Percentiles rank a stretch among this genome's conserved stretches.
Conservation (phyloP, 176 grass and related monocot genomes). For the Raddia distichophylla region DNA sequence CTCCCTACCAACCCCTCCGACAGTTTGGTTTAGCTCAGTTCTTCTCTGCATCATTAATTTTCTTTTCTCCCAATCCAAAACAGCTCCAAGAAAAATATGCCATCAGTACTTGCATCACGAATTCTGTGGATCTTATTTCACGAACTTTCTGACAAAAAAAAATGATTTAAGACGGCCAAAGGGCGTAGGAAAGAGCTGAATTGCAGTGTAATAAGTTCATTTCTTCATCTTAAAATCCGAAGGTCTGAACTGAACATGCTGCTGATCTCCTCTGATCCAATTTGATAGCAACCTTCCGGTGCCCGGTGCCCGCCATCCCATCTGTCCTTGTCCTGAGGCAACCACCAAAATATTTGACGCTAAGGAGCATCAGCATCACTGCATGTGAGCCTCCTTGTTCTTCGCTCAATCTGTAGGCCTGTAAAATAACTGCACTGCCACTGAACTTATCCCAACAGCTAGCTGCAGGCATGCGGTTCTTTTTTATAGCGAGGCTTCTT, state of each 20-base stretch:
- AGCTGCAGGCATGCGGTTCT: not conserved
- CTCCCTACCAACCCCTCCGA: conserved; percentile 42
- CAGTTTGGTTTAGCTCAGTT: not conserved
- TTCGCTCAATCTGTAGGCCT: not conserved
- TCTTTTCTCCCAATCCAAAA: not conserved
- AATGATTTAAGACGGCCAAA: not conserved
- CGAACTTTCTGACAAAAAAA: not conserved
- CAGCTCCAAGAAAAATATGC: not conserved
- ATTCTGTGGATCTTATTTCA: not conserved
- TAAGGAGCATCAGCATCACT: conserved; percentile 24
- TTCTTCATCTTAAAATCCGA: not conserved
- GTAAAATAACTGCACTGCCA: conserved; percentile 17
- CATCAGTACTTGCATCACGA: not conserved
- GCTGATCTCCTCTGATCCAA: not conserved
- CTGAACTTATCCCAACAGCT: not conserved
- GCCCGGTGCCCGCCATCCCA: conserved; percentile 4
- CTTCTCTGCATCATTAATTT: not conserved
- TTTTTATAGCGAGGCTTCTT: conserved; percentile 10
- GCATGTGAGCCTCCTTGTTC: conserved; percentile 37
- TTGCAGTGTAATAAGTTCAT: not conserved
- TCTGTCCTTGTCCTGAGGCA: conserved; percentile 46
- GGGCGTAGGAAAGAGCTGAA: not conserved
- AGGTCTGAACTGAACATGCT: conserved; percentile 39
- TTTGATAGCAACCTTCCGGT: conserved; percentile 38
- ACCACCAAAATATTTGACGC: conserved; percentile 45